Conservation (phyloP, 225 moss, liverwort and hornwort species). For the Neckera pumila region DNA sequence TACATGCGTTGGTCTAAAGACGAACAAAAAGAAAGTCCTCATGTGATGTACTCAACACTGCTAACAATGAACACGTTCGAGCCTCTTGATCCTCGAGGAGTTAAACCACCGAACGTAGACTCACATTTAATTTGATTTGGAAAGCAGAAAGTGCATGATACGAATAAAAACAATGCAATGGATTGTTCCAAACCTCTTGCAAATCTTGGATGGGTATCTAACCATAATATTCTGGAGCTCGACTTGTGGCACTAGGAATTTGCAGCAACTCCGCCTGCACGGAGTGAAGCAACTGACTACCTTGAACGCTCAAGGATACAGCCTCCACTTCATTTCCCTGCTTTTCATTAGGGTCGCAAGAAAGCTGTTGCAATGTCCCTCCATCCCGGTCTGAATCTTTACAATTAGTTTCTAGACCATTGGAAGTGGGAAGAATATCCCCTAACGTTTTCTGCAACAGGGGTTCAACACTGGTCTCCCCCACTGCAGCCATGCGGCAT, state of each 20-base stretch:
- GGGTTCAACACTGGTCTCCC: neutral
- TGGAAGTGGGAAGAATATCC: neutral
- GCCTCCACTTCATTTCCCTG: neutral
- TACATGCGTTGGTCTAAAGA: neutral
- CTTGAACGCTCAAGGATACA: neutral
- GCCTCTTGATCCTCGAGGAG: neutral
- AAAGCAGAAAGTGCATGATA: neutral
- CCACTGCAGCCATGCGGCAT: neutral
- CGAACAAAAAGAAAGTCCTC: neutral
- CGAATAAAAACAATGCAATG: neutral
- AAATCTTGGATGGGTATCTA: constrained; percentile 13
- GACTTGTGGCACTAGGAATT: neutral
- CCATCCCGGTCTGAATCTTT: neutral
- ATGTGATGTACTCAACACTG: neutral
- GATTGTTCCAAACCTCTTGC: constrained; percentile 14
- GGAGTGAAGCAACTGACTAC: neutral
- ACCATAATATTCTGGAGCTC: constrained; percentile 15
- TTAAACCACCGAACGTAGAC: neutral
- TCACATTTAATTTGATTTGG: neutral
- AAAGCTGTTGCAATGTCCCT: neutral
- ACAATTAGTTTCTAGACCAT: neutral
- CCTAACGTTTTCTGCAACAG: neutral
- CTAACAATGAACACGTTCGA: neutral
- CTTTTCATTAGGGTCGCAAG: neutral
- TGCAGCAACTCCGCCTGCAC: neutral